These are phyloP conservation scores for Alternaria incomplexa DNA, from an alignment of 2,329 filamentous ascomycete genomes.

Conservation along the genomic window DNA sequence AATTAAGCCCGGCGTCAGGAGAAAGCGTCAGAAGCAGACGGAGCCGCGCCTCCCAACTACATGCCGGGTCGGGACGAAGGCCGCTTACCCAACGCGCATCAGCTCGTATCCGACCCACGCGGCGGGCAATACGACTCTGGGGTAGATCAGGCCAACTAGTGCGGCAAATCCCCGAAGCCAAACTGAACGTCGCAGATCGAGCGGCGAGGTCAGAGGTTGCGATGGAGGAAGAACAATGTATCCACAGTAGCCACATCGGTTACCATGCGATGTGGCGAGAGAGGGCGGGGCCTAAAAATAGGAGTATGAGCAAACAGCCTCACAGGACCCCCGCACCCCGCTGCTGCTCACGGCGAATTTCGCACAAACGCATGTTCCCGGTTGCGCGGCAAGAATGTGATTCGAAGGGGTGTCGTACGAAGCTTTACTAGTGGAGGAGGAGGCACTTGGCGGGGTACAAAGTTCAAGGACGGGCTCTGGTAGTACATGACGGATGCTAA, in stretches of 20 bases:
- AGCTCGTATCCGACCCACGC: conserved; percentile 38
- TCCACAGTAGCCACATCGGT: conserved; percentile 1
- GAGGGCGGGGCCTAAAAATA: not conserved
- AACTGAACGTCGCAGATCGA: not conserved
- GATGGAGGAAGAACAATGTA: not conserved
- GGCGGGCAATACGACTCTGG: conserved; percentile 31
- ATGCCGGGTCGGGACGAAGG: conserved; percentile 13
- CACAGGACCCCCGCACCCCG: conserved; percentile 7
- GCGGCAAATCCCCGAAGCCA: conserved; percentile 15
- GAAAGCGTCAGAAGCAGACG: not conserved
- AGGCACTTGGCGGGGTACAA: conserved; percentile 10
- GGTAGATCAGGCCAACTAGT: conserved; percentile 27
- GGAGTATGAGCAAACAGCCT: conserved; percentile 19
- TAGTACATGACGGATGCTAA: not conserved
- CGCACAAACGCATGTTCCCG: conserved; percentile 13
- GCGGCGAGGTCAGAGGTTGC: not conserved
- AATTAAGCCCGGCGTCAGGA: not conserved
- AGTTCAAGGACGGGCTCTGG: not conserved
- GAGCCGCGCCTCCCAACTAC: conserved; percentile 4
- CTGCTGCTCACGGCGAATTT: not conserved
- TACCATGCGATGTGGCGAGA: conserved; percentile 9
- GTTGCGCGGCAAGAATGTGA: conserved; percentile 8
- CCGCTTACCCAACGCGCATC: conserved; percentile 32
- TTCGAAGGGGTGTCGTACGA: conserved; percentile 12
- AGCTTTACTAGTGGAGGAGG: conserved; percentile 16